Percentiles rank a stretch among this genome's conserved stretches.
phyloP scores from a whole-genome alignment of 257 asterid genomes.

The Catharanthus roseus region DNA sequence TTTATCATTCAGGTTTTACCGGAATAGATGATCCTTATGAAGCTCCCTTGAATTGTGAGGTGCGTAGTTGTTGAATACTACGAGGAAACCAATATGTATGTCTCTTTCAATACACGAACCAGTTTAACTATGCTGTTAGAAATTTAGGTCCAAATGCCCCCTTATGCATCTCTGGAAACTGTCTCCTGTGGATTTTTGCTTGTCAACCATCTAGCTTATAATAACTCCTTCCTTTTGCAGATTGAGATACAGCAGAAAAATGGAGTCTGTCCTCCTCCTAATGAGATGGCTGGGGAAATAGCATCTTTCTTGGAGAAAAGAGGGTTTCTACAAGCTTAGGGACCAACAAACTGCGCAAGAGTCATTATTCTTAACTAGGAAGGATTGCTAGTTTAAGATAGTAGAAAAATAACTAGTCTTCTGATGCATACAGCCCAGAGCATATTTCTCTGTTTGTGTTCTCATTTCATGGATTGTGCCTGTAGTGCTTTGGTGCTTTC shows the following conservation, averaged over 20 bases:
- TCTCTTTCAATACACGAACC: background rate
- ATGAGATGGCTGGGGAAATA: conserved; percentile 79
- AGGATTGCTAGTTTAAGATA: background rate
- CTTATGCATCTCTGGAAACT: background rate
- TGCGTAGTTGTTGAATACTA: conserved; percentile 20
- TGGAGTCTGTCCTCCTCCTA: conserved; percentile 71
- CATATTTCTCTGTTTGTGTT: too few relatives aligned
- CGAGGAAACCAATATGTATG: background rate
- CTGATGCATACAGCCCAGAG: too few relatives aligned
- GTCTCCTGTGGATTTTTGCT: background rate
- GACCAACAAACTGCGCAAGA: background rate
- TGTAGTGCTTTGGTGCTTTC: too few relatives aligned
- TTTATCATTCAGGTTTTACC: conserved; percentile 65
- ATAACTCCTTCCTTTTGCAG: conserved; percentile 25
- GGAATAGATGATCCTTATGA: conserved; percentile 99
- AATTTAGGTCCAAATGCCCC: too few relatives aligned
- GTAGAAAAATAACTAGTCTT: background rate
- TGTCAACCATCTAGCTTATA: background rate
- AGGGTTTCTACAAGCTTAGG: conserved; percentile 55
- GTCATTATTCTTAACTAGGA: background rate
- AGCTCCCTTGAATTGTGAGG: conserved; percentile 82
- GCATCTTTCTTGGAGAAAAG: conserved; percentile 60
- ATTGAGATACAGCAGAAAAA: conserved; percentile 65
- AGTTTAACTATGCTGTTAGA: background rate
- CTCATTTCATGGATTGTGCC: too few relatives aligned